Conservation (phyloP, 2,329 filamentous ascomycete genomes). For the Ophiostoma ips region DNA sequence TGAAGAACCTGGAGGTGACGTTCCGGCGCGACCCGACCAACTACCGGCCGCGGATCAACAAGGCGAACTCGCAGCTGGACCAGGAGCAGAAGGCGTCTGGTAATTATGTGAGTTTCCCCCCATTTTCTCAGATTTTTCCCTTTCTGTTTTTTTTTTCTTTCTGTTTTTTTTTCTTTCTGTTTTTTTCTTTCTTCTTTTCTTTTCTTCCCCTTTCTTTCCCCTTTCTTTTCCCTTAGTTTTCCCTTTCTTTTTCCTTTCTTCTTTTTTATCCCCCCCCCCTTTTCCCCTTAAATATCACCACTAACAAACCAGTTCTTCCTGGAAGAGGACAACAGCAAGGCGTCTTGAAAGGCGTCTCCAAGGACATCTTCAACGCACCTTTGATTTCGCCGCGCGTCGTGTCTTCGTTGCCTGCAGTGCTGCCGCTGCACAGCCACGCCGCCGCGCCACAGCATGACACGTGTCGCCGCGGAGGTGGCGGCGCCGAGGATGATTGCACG, state of each 20-base stretch:
- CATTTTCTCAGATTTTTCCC: too few species aligned
- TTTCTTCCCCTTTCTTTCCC: too few species aligned
- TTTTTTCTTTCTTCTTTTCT: too few species aligned
- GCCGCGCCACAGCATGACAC: slow-evolving; percentile 5
- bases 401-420: not conserved
- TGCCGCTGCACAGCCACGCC: not conserved
- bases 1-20: slow-evolving; percentile 93
- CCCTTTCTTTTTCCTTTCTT: too few species aligned
- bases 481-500: slow-evolving; percentile 20
- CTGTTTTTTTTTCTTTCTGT: too few species aligned
- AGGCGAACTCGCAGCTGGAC: slow-evolving; percentile 86
- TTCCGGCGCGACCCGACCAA: slow-evolving; percentile 97
- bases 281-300: slow-evolving; percentile 25
- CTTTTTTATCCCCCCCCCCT: too few species aligned
- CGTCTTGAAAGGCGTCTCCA: slow-evolving; percentile 47
- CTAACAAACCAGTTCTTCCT: slow-evolving; percentile 56
- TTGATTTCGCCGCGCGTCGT: not conserved
- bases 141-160: too few species aligned
- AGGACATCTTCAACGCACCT: slow-evolving; percentile 21
- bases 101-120: slow-evolving; percentile 66
- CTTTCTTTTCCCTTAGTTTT: too few species aligned
- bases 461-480: slow-evolving; percentile 7
- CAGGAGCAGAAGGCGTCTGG: slow-evolving; percentile 91
- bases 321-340: slow-evolving; percentile 53
- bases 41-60: slow-evolving; percentile 97